Evolutionary conservation across 176 grass and related monocot species (phyloP), one percentile per base, ranked within the genome.

Genomic region (Musa acuminata): DNA sequence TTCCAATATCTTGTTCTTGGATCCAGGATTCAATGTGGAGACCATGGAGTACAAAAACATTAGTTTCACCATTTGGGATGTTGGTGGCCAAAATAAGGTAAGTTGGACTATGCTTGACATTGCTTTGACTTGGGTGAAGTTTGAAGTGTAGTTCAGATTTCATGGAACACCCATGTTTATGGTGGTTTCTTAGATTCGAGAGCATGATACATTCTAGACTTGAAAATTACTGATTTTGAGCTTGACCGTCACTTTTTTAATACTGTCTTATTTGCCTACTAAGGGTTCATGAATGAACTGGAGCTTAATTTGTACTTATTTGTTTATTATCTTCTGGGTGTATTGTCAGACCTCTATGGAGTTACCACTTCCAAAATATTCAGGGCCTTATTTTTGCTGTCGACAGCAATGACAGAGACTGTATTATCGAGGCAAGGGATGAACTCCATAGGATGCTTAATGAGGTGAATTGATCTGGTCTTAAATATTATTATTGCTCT

Each of bases 21-120:
- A 68, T 35, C 14, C 65, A 68, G 65, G 65, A 43, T 68, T 68
- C 65, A 68, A 68, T 68, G 65, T 68, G 65, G 65, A 68, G 27
- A 68, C 65, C 16, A 25, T 68, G 25, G 65, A 68, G 27, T 48
- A 68, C 6, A 68, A 68, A 25, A 68, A 68, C 65, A 68, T 68
- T 68, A 68, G 26, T 17, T 68, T 48, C 26, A 68, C 65, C 7
- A 25, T 68, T 16, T 68, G 65, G 65, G 65, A 68, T 68, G 64
- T 67, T 43, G 65, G 65, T 68, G 65, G 65, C 24, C 65, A 48
- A 16, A 25, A 68, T 16, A 68, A 68, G 65, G 65, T 68, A 68
- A 29, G 11, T 68, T 35, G 24, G 13, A 20, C 57, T 8, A n/a
- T 60, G 13, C 1, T 60, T n/a, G 57, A 60, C 14, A 60, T 8